Base-by-base conservation (phyloP, 2,329 filamentous ascomycete species). In the Claviceps purpurea region DNA sequence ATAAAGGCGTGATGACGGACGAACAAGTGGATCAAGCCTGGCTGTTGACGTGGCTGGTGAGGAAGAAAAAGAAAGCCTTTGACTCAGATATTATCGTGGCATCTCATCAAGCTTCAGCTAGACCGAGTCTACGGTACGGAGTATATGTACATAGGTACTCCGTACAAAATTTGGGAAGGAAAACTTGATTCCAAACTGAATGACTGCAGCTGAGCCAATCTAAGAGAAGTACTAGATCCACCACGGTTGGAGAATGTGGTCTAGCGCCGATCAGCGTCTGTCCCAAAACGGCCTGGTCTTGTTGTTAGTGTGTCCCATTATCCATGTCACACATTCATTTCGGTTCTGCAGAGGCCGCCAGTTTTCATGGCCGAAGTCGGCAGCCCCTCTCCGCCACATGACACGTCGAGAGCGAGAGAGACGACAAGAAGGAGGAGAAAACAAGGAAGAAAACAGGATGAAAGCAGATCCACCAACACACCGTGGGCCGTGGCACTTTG, bases 191-290 rank as follows among this genome's bases (percentile, higher is more conserved):
- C 11, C 42, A 43, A 43, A 22, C 13, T 22, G 3, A 7, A 5
- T 43, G 20, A 14, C 11, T 43, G 42, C 42, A 24, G 20, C 20
- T 24, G 42, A 22, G 10, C 49, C 30, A 51, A 20, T 51, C 34
- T 51, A 13, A 39, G n/a, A 37, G 30, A 39, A 41, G 34, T 30
- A 39, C 4, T 4, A 14, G n/a, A 5, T 5, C 49, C 52, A 49
- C 45, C 34, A n/a, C n/a, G 14, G 45, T 49, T 16, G 4, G 26
- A 2, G 34, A 3, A 7, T 39, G 5, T 3, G 40, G 52, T 1
- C 18, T 34, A 49, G 52, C 45, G 44, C 45, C 49, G 49, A 45
- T 49, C 49, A 54, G 45, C 14, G 22, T 40, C 45, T 34, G 45
- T 18, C 20, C 16, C 13, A 24, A 5, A 42, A 44, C 39, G 49